Evolutionary conservation across 2,329 filamentous ascomycete genomes (phyloP), one percentile per base, ranked within the genome.

Genomic region (Fusarium nodosum): DNA sequence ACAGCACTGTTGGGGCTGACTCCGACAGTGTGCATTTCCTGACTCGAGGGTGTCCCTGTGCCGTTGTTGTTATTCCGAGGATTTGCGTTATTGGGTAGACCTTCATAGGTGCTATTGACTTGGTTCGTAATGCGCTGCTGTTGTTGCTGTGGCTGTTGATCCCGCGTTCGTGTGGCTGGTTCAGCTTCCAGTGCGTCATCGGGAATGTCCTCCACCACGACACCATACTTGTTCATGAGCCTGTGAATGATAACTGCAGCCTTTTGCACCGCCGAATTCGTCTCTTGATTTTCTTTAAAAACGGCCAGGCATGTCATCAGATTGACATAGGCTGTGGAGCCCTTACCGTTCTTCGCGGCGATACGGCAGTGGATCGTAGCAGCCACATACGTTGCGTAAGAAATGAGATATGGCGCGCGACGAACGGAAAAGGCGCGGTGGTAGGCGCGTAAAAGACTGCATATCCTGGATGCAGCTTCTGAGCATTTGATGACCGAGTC

Each of bases 301-400:
- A 85, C 80, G 0, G 78, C 78, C 1, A 86, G 68, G 56, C 84
- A 86, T 0, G 79, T 82, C 30, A 79, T 77, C 0, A 86, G 75
- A 45, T 76, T 78, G 4, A 72, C 64, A 60, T 83, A 79, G 0
- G 82, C 79, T 6, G 80, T 77, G 1, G 81, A 83, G 0, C 77
- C 76, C 0, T 72, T 73, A 10, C 78, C 77, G 11, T 82, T 78
- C 44, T 82, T 82, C 5, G 85, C 83, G 0, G 85, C 84, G 8
- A 84, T 83, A 5, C 84, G 83, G 1, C 82, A 82, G 52, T 84
- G 82, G 20, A 87, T 86, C 0, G 84, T 87, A 0, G 84, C 84
- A 6, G 81, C 81, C 1, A 87, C 84, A 60, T 87, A 88, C 0
- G 84, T 86, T 0, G 86, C 84, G 70, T 88, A 88, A 0, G 83